These are phyloP conservation scores for Vitellaria paradoxa DNA, from an alignment of 179 eudicot genomes.

Conservation along the genomic window DNA sequence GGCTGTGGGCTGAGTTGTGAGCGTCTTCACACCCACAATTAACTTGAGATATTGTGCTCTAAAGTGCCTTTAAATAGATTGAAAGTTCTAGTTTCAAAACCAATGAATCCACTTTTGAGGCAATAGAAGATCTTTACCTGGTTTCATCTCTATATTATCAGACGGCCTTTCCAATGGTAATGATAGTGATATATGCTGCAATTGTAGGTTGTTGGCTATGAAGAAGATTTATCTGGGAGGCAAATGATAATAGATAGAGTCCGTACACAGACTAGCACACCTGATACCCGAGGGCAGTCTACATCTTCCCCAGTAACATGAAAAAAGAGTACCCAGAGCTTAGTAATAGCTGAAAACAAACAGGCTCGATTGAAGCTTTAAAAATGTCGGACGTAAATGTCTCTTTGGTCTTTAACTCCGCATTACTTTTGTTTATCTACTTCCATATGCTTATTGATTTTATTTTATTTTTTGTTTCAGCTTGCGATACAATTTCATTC, in stretches of 20 bases:
- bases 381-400: not conserved
- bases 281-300: slow-evolving; percentile 2
- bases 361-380: not conserved
- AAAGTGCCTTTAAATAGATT: not conserved
- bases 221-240: slow-evolving; percentile 87
- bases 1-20: not conserved
- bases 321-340: not conserved
- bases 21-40: not conserved
- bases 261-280: slow-evolving; percentile 57
- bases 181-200: slow-evolving; percentile 9
- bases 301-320: not conserved
- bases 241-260: slow-evolving; percentile 91
- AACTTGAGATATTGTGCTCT: slow-evolving; percentile 1
- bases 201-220: slow-evolving; percentile 85
- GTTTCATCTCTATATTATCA: slow-evolving; percentile 1
- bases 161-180: not conserved
- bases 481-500: not conserved
- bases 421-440: not conserved
- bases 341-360: not conserved
- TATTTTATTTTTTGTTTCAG: not conserved
- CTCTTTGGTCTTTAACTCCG: not conserved
- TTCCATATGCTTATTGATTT: not conserved
- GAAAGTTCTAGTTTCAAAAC: not conserved
- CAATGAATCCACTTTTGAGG: not conserved
- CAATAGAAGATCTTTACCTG: slow-evolving; percentile 5